Evolutionary conservation across 2,329 filamentous ascomycete species (phyloP).

Genomic region (Westerdykella aurantiaca): DNA sequence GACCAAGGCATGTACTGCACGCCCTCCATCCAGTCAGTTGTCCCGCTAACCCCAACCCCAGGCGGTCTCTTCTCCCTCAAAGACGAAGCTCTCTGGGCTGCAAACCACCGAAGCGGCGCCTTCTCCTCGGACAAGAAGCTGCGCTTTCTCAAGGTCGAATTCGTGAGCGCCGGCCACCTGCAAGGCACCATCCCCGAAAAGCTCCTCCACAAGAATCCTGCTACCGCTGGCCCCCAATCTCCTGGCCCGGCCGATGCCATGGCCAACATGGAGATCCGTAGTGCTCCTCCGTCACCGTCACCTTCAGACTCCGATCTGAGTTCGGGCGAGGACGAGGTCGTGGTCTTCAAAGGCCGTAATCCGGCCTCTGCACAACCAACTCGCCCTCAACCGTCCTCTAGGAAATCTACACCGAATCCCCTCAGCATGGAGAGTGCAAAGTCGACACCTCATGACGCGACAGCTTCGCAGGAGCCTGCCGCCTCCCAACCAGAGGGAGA

Average conservation of each 20-base stretch:
- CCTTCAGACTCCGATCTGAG: conserved; percentile 46
- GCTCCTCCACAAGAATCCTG: conserved; percentile 10
- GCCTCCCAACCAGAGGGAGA: background rate
- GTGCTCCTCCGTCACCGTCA: conserved; percentile 30
- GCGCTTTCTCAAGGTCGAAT: conserved; percentile 51
- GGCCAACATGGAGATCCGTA: conserved; percentile 32
- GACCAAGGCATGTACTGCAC: no score
- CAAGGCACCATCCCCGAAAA: conserved; percentile 33
- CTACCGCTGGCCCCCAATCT: conserved; percentile 2
- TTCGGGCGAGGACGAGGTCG: conserved; percentile 55
- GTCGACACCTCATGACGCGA: background rate
- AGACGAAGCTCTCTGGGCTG: conserved; percentile 56
- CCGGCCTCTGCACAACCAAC: conserved; percentile 3
- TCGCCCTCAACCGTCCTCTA: background rate
- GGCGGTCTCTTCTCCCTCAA: conserved; percentile 42
- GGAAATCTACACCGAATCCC: background rate
- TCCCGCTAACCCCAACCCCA: no score
- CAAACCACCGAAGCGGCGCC: conserved; percentile 42
- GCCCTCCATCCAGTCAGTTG: no score
- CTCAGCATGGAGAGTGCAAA: background rate
- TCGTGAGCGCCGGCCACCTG: conserved; percentile 54
- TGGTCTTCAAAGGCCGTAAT: conserved; percentile 40
- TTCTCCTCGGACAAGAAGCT: conserved; percentile 48
- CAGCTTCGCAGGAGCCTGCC: background rate
- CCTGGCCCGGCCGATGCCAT: conserved; percentile 21